Percentiles rank a stretch among this genome's conserved stretches.
Conservation (phyloP, 192 early-diverging fungal species). For the Podila epigama region DNA sequence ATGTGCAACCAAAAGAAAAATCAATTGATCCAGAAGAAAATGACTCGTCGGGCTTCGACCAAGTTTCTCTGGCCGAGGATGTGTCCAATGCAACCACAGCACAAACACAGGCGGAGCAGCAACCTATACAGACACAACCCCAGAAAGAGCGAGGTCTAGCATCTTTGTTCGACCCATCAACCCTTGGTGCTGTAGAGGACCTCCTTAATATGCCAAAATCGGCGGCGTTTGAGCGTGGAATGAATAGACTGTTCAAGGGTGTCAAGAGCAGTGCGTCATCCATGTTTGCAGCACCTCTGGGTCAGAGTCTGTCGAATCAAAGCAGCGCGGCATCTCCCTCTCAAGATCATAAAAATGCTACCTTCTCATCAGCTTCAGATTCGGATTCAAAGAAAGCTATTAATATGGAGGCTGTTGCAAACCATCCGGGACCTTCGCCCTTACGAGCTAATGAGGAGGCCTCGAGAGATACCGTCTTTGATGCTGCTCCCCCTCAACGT, state of each 20-base stretch:
- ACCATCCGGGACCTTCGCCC: too few relatives aligned
- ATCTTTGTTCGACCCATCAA: slow-evolving; percentile 26
- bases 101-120: background rate
- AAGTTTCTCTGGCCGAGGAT: slow-evolving; percentile 34
- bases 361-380: too few relatives aligned
- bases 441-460: too few relatives aligned
- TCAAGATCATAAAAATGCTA: too few relatives aligned
- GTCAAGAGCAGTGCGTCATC: slow-evolving; percentile 38
- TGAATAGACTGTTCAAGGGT: slow-evolving; percentile 37
- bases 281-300: slow-evolving; percentile 20
- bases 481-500: background rate
- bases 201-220: slow-evolving; percentile 45
- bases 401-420: too few relatives aligned
- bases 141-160: slow-evolving; percentile 22
- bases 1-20: background rate
- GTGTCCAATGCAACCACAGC: background rate
- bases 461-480: too few relatives aligned
- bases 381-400: too few relatives aligned
- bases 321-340: too few relatives aligned
- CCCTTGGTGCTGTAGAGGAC: slow-evolving; percentile 38
- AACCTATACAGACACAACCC: background rate
- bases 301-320: slow-evolving; percentile 1
- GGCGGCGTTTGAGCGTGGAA: slow-evolving; percentile 40
- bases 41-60: slow-evolving; percentile 21
- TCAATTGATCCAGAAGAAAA: background rate